Percentiles rank a stretch among this genome's conserved stretches.
Conservation (phyloP, 257 asterid genomes). For the Anisodus acutangulus region DNA sequence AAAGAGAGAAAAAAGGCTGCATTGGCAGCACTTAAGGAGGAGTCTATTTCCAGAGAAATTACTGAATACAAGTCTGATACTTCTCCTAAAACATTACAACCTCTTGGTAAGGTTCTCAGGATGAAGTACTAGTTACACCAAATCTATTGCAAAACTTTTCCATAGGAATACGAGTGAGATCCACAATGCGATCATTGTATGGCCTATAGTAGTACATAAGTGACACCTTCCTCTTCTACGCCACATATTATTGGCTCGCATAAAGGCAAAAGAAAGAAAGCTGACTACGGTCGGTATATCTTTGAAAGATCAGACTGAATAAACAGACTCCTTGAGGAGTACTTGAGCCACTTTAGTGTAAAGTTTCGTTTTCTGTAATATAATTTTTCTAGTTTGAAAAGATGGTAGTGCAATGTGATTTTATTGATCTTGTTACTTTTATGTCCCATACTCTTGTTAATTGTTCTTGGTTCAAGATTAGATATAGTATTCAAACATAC, state of each 20-base stretch:
- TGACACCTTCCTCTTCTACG: background rate
- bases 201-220: background rate
- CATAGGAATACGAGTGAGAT: background rate
- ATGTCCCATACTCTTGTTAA: background rate
- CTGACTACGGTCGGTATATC: background rate
- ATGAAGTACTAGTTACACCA: slow-evolving; percentile 55
- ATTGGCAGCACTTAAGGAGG: slow-evolving; percentile 55
- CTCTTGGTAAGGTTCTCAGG: slow-evolving; percentile 73
- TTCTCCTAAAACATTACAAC: slow-evolving; percentile 55
- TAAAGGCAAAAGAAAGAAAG: background rate
- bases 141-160: background rate
- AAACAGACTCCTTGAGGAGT: background rate
- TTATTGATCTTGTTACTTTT: background rate
- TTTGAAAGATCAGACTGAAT: background rate
- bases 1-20: slow-evolving; percentile 62
- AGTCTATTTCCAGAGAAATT: slow-evolving; percentile 48
- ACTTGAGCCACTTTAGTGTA: background rate
- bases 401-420: slow-evolving; percentile 5
- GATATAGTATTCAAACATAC: background rate
- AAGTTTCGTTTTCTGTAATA: background rate
- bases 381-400: slow-evolving; percentile 4
- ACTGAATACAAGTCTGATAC: slow-evolving; percentile 5
- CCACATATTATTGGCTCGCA: background rate
- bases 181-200: background rate
- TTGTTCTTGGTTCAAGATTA: background rate